Evolutionary conservation across 1,284 basidiomycete genomes (phyloP).

Genomic region (Ganoderma multipileum): DNA sequence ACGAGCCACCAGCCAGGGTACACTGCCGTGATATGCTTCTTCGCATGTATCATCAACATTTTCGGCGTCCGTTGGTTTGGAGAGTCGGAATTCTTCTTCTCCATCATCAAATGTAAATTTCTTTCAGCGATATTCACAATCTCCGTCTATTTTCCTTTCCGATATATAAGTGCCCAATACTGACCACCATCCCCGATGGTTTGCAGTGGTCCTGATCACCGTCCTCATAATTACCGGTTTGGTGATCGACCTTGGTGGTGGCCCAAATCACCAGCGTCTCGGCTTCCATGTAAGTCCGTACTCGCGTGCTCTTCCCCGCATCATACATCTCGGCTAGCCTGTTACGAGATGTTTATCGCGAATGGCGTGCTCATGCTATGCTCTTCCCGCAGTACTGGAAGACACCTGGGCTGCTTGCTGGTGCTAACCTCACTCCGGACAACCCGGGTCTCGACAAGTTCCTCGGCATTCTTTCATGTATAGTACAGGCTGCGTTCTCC

Average conservation of each 20-base stretch:
- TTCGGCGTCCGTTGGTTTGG: constrained; percentile 68
- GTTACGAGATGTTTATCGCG: not conserved
- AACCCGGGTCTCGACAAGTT: constrained; percentile 60
- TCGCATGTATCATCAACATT: constrained; percentile 75
- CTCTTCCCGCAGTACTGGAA: constrained; percentile 64
- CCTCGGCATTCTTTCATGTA: constrained; percentile 69
- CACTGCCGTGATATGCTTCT: constrained; percentile 65
- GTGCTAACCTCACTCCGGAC: constrained; percentile 53
- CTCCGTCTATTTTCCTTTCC: not conserved
- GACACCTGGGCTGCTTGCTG: constrained; percentile 65
- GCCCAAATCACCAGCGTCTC: constrained; percentile 60
- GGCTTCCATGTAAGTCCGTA: constrained; percentile 61
- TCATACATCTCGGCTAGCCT: not conserved
- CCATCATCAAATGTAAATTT: constrained; percentile 64
- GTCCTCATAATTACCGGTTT: constrained; percentile 70
- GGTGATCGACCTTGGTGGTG: constrained; percentile 76
- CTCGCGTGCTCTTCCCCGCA: not conserved
- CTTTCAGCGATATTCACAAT: not conserved
- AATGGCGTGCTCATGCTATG: not conserved
- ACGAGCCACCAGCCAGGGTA: constrained; percentile 62
- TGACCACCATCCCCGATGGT: not conserved
- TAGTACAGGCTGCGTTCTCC: constrained; percentile 85
- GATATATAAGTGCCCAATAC: not conserved
- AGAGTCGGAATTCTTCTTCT: constrained; percentile 68
- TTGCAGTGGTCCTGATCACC: constrained; percentile 59